Conservation (phyloP, 768 basidiomycete species). For the Pleurotus sapidus region DNA sequence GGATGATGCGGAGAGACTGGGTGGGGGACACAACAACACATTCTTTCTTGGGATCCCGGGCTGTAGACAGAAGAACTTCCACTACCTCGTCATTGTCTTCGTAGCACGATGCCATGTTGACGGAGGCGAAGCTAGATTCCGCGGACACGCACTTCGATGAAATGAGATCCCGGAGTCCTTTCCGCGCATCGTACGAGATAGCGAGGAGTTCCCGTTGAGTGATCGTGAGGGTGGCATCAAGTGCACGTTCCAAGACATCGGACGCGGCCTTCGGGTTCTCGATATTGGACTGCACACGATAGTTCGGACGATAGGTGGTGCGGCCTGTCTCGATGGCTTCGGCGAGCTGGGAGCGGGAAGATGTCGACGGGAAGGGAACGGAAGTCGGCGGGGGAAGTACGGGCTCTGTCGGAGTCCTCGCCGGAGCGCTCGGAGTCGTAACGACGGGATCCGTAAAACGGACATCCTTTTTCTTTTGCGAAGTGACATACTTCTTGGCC, state of each 20-base stretch:
- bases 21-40: slow-evolving; percentile 10
- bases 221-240: slow-evolving; percentile 16
- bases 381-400: neutral
- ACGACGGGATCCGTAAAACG: neutral
- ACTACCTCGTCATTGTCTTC: neutral
- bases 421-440: slow-evolving; percentile 13
- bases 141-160: slow-evolving; percentile 10
- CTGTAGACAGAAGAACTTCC: neutral
- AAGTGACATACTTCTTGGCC: slow-evolving; percentile 2
- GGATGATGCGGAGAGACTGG: slow-evolving; percentile 12
- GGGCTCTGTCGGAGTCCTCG: neutral
- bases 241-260: slow-evolving; percentile 11
- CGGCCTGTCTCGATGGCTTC: slow-evolving; percentile 6
- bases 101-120: neutral
- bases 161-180: slow-evolving; percentile 13
- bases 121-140: neutral
- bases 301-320: slow-evolving; percentile 13
- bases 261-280: slow-evolving; percentile 14
- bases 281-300: slow-evolving; percentile 14
- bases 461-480: neutral
- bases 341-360: slow-evolving; percentile 1
- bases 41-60: neutral
- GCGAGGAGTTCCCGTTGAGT: slow-evolving; percentile 16
- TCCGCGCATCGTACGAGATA: slow-evolving; percentile 16
- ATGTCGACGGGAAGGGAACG: neutral